Base-by-base conservation (phyloP, 2,329 filamentous ascomycete genomes). In the Aspergillus pseudonomiae region DNA sequence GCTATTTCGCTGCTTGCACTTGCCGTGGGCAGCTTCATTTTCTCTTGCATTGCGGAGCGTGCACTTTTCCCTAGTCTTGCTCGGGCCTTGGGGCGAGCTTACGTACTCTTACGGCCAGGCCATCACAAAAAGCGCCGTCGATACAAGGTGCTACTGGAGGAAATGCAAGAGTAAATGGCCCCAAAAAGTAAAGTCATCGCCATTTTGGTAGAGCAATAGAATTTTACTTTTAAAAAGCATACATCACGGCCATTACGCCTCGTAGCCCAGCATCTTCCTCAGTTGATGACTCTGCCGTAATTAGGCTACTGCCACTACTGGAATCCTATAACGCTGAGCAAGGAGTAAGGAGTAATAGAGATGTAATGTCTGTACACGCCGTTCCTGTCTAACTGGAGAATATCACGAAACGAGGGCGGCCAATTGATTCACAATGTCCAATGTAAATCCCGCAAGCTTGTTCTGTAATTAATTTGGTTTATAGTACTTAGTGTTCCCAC, bases 61-160 rank as follows among this genome's bases (percentile, higher is more conserved):
- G 85, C 87, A 60, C 45, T 95, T 5, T 90, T 97, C 65, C 88
- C 89, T 41, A 79, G 80, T 26, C 68, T 97, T 61, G 90, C 93
- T 21, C 88, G 86, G 65, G 78, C 83, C 54, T 80, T 97, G 61
- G 93, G 92, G 1, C 80, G 80, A 34, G 68, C 85, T 19, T 90
- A 88, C 73, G 79, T 85, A 57, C 79, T 76, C n/a, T 60, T 93
- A 55, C 80, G 75, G 79, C 86, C 69, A 77, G 75, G 85, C 57
- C 84, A 83, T 73, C 79, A 82, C 50, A 97, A 97, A 82, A 88
- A 90, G 79, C 86, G 93, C 67, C 97, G 97, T 79, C 83, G 89
- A 80, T 97, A 97, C 75, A 98, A 98, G 80, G 71, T 92, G 24
- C 89, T 97, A 34, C 75, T 85, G 57, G 91, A 95, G 73, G 82